These are phyloP conservation scores for Botryotinia globosa DNA, from an alignment of 2,329 filamentous ascomycete species.

Conservation along the genomic window DNA sequence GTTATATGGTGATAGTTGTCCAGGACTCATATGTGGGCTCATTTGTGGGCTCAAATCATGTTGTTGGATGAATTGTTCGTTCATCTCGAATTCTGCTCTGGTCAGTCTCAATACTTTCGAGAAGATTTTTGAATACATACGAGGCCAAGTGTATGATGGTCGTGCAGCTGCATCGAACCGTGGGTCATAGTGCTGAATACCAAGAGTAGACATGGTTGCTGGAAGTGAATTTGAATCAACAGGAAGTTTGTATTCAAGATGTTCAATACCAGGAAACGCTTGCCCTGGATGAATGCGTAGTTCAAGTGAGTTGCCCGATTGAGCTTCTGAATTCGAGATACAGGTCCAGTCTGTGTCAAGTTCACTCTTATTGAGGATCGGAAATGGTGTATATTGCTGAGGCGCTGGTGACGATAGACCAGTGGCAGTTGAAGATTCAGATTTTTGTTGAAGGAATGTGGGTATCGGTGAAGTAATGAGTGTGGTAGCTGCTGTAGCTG, in stretches of 20 bases:
- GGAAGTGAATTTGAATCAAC: slow-evolving; percentile 21
- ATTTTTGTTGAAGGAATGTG: slow-evolving; percentile 19
- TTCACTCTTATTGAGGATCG: slow-evolving; percentile 34
- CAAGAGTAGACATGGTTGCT: slow-evolving; percentile 33
- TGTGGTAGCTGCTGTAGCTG: slow-evolving; percentile 19
- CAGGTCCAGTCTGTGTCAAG: slow-evolving; percentile 35
- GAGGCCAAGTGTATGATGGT: slow-evolving; percentile 38
- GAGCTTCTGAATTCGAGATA: slow-evolving; percentile 32
- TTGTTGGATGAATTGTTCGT: slow-evolving; percentile 35
- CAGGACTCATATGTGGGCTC: slow-evolving; percentile 30
- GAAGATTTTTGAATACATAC: slow-evolving; percentile 29
- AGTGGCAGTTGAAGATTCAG: slow-evolving; percentile 17
- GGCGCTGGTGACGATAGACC: slow-evolving; percentile 25
- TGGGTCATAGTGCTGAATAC: slow-evolving; percentile 37
- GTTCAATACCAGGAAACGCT: slow-evolving; percentile 26
- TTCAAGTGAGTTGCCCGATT: slow-evolving; percentile 28
- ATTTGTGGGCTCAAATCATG: slow-evolving; percentile 24
- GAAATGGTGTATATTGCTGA: slow-evolving; percentile 34
- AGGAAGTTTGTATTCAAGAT: slow-evolving; percentile 22
- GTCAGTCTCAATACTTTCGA: slow-evolving; percentile 24
- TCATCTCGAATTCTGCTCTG: slow-evolving; percentile 35
- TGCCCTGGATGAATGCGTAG: slow-evolving; percentile 33
- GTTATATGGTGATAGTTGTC: slow-evolving; percentile 34
- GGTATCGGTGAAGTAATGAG: slow-evolving; percentile 17
- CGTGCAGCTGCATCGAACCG: slow-evolving; percentile 35